Base-by-base conservation (phyloP, 768 basidiomycete species). In the Russula emetica region DNA sequence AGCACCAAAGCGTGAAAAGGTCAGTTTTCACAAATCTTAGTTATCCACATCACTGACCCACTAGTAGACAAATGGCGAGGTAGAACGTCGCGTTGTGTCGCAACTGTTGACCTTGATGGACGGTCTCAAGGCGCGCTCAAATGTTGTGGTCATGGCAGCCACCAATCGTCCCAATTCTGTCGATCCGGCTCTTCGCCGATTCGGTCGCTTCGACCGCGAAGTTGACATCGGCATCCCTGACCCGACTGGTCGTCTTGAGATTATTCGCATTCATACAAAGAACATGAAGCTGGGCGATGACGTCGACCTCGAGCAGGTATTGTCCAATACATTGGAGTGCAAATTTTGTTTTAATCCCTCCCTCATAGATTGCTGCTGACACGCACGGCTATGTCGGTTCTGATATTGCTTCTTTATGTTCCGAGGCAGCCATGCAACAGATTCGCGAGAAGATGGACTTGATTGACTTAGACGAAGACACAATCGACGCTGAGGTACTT, bases 381-480 rank as follows among this genome's bases (percentile, higher is more conserved):
- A 99, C 97, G 7, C 97, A 99, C 75, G 97, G 97, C 76, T 98
- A 98, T 72, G 97, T 99, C 70, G 97, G 97, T 74, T 97, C 97
- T 42, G 97, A 99, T 81, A 74, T 99, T 62, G 97, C 97, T 28
- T 91, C 97, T 13, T 83, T 99, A 56, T 99, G 97, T 76, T 98
- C 97, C 2, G 97, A 99, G 75, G 97, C 97, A 60, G 97, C 97
- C 52, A 99, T 99, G 97, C 97, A 99, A 79, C 97, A 99, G 75
- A 99, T 99, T 68, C 92, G 97, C 74, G 97, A 99, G 79, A 99
- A 99, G 85, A 98, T 99, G 96, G 95, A 98, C 70, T 78, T 94
- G 69, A 94, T 96, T 67, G 94, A 95, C 74, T 83, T 96, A 34
- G 93, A 94, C 67, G 92, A 96, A 76, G 97, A 99, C 73, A 98